Base-by-base conservation (phyloP, 768 basidiomycete genomes). In the Pulveroboletus sp. region DNA sequence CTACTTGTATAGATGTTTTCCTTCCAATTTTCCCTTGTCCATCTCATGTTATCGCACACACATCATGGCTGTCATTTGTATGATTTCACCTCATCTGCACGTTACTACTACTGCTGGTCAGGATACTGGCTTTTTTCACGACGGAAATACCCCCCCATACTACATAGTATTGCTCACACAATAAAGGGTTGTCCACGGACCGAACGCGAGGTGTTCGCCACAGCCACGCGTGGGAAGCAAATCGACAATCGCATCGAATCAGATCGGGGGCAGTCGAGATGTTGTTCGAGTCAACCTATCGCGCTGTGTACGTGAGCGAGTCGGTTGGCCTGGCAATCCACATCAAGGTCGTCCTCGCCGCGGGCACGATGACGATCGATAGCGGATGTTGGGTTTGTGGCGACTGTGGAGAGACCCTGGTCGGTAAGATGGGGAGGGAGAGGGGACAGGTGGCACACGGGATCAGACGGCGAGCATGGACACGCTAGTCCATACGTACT, bases 1-100 rank as follows among this genome's bases (percentile, higher is more conserved):
- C 71, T 86, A 44, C 77, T 90, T 38, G 82, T 90, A 17, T 86
- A 62, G 45, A 63, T 69, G 14, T 31, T 16, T 14, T 8, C 27
- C 19, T 33, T 14, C 11, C 32, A 16, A 20, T 38, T 38, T 35
- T 21, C 17, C 43, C 14, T 56, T 31, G 10, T 16, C 43, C 31
- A 55, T 24, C 23, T 41, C 43, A 45, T 48, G 40, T 36, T 47
- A 38, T 43, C 47, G 23, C 24, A 43, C 45, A n/a, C n/a, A n/a
- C n/a, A n/a, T 21, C 11, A n/a, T 49, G 36, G 42, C 24, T 38
- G 33, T 39, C 21, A 10, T 37, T 21, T 34, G 61, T 55, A 57
- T 34, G 46, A 41, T 35, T 35, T 32, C 31, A 31, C 19, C 19
- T 35, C 52, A 56, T 51, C 20, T 50, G 43, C 53, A 55, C 49